A percentile compares a stretch with the other conserved stretches of the same genome.
Evolutionary conservation across 352 stramenopile species (phyloP).

Genomic region (Phytophthora fragariaefolia): DNA sequence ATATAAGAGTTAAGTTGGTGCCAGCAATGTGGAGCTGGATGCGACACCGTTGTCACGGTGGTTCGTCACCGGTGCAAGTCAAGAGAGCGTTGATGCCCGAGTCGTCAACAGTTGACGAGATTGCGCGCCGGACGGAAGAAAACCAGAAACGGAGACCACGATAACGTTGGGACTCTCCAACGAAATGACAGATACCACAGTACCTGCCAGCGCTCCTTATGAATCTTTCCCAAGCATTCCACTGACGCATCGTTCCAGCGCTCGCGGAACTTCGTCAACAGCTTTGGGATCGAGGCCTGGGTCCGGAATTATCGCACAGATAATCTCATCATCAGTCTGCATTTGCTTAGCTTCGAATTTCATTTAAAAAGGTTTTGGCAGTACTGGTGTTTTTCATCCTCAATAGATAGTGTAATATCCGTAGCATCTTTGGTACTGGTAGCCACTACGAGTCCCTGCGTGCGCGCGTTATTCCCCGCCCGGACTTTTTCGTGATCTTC

Average conservation of each 20-base stretch:
- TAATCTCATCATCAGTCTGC: constrained; percentile 5
- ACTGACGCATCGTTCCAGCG: too few species aligned
- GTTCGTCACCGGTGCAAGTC: neutral
- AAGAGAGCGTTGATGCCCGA: neutral
- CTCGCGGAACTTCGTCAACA: constrained; percentile 2
- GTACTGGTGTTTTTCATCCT: constrained; percentile 1
- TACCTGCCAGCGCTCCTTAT: too few species aligned
- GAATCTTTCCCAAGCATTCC: too few species aligned
- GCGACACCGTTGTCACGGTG: too few species aligned
- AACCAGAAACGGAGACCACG: too few species aligned
- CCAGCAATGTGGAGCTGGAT: neutral
- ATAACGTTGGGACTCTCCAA: too few species aligned
- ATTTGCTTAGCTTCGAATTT: neutral
- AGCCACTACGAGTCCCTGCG: neutral
- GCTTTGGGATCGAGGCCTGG: constrained; percentile 1
- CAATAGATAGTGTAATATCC: constrained; percentile 1
- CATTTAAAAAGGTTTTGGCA: constrained; percentile 11
- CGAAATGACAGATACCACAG: too few species aligned
- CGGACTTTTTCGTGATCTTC: neutral
- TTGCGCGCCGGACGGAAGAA: too few species aligned
- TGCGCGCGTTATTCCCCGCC: neutral
- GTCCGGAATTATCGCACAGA: constrained; percentile 1
- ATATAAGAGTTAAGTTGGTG: neutral
- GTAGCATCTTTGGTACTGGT: neutral
- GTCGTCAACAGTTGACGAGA: constrained; percentile 3